Base-by-base conservation (phyloP, 257 asterid genomes). In the Solanum tarijense region DNA sequence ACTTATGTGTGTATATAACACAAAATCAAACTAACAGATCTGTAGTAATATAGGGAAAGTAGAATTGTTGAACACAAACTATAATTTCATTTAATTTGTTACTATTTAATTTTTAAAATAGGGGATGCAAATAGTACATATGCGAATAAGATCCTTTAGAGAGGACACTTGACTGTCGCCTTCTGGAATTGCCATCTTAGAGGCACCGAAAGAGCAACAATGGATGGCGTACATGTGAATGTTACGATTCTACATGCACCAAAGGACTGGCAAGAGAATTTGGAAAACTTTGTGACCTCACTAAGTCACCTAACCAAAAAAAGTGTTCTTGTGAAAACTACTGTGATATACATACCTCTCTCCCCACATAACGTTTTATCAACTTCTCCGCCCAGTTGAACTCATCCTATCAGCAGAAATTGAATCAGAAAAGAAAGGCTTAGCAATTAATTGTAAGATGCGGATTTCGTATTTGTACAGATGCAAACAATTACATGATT, bases 281-380 rank as follows among this genome's bases (percentile, higher is more conserved):
- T 0, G 11, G 84, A 2, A 27, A 79, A 79, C 66, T 79, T 14
- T 9, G 18, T 2, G 3, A 43, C 31, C 34, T 41, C n/a, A 62
- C 87, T 25, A n/a, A 9, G 27, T 23, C 43, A 43, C 1, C 27
- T 29, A 69, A 43, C 83, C 72, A 86, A 46, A 38, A 69, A 43
- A 46, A 48, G 6, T 36, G 39, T 9, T 11, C 14, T 20, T 1
- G 60, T 48, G 48, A 48, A 31, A 6, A 86, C 13, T 6, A 35
- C 32, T 18, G 72, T 34, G 68, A 23, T 46, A 82, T 79, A 9
- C 92, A 72, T 91, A 95, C 98, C 98, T 97, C 99, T 94, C 99
- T 92, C 76, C 99, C 99, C 14, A 95, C 92, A 74, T 94, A 97
- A 20, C 93, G 94, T 87, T 83, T 92, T 86, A 97, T 94, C 92